Percentiles rank a stretch among this genome's conserved stretches.
Conservation (phyloP, 257 asterid genomes). For the Plantago ovata region DNA sequence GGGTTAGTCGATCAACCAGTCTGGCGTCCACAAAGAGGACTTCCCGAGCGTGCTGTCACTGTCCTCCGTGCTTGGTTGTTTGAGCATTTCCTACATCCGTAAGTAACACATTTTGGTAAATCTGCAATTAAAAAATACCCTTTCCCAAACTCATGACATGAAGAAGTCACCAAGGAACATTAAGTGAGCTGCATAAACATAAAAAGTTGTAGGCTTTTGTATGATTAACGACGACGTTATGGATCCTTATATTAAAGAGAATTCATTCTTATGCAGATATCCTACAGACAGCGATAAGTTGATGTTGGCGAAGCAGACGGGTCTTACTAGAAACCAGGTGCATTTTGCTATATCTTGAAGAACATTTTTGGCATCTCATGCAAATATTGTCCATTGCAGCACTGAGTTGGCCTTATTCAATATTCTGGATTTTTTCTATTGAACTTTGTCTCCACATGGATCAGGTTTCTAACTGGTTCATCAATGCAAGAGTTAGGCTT, state of each 20-base stretch:
- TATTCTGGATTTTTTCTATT: background rate
- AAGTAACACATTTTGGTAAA: constrained; percentile 26
- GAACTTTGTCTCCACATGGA: background rate
- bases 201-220: too few relatives aligned
- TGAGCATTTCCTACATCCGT: constrained; percentile 97
- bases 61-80: constrained; percentile 93
- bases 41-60: constrained; percentile 92
- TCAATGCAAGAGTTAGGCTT: constrained; percentile 88
- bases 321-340: constrained; percentile 96
- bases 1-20: constrained; percentile 67
- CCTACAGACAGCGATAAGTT: constrained; percentile 89
- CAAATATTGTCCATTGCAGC: background rate
- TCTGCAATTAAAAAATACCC: background rate
- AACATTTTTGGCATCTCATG: background rate
- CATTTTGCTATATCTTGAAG: background rate
- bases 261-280: constrained; percentile 49
- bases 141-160: too few relatives aligned
- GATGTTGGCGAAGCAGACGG: constrained; percentile 91
- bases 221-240: too few relatives aligned
- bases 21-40: constrained; percentile 98
- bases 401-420: background rate
- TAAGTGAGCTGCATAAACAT: too few relatives aligned
- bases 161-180: too few relatives aligned
- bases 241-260: background rate
- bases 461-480: constrained; percentile 96